phyloP scores from a whole-genome alignment of 1,139 yeast genomes.

The Wickerhamiella pararugosa region DNA sequence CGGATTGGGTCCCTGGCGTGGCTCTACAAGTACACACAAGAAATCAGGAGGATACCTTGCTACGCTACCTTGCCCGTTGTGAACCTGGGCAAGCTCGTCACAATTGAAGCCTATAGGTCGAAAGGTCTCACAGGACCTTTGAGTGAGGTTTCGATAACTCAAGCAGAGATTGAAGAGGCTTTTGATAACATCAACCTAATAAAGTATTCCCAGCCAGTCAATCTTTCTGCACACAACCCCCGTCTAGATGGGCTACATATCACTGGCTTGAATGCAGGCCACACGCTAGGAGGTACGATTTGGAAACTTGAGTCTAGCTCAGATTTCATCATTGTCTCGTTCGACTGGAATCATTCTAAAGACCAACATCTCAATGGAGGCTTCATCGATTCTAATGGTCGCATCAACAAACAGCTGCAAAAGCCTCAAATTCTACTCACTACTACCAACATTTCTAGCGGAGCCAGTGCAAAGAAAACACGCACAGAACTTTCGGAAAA shows the following conservation, averaged over 20 bases:
- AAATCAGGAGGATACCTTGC: slow-evolving; percentile 53
- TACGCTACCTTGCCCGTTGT: slow-evolving; percentile 82
- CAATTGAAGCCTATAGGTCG: slow-evolving; percentile 65
- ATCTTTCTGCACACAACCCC: slow-evolving; percentile 16
- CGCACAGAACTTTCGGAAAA: slow-evolving; percentile 42
- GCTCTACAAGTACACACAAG: slow-evolving; percentile 47
- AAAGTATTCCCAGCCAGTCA: slow-evolving; percentile 61
- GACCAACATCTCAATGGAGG: slow-evolving; percentile 81
- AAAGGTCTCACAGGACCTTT: slow-evolving; percentile 66
- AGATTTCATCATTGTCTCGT: slow-evolving; percentile 75
- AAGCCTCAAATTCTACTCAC: slow-evolving; percentile 82
- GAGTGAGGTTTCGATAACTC: slow-evolving; percentile 40
- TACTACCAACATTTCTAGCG: slow-evolving; percentile 48
- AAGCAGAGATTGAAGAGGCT: slow-evolving; percentile 63
- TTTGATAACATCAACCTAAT: slow-evolving; percentile 55
- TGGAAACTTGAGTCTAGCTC: slow-evolving; percentile 67
- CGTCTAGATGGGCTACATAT: slow-evolving; percentile 49
- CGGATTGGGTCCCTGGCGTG: slow-evolving; percentile 71
- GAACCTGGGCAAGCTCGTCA: slow-evolving; percentile 72
- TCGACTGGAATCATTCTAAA: slow-evolving; percentile 88
- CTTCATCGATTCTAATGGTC: slow-evolving; percentile 37
- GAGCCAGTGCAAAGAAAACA: slow-evolving; percentile 49
- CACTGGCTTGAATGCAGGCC: slow-evolving; percentile 87
- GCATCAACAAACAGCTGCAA: slow-evolving; percentile 46
- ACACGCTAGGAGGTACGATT: slow-evolving; percentile 78